These are phyloP conservation scores for Dillenia suffruticosa DNA, from an alignment of 164 flowering plant genomes.

Conservation along the genomic window DNA sequence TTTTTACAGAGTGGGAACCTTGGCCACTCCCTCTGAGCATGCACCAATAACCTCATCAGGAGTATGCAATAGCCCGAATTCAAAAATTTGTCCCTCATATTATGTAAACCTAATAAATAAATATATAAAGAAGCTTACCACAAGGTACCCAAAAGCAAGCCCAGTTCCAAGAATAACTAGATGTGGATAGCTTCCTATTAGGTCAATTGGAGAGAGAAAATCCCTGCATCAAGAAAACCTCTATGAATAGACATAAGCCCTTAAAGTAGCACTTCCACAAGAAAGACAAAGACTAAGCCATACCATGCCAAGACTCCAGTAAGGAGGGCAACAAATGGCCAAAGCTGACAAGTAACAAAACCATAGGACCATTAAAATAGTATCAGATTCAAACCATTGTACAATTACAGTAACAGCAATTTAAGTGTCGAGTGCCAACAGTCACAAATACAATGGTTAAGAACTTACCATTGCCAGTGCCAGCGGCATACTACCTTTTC, in stretches of 20 bases:
- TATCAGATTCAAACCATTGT: background rate
- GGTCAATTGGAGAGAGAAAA: constrained; percentile 77
- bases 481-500: constrained; percentile 80
- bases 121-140: constrained; percentile 49
- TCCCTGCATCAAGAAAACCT: constrained; percentile 52
- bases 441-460: background rate
- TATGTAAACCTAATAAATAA: too few species aligned
- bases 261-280: background rate
- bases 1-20: too few species aligned
- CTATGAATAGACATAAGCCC: background rate
- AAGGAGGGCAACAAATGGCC: constrained; percentile 69
- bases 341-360: constrained; percentile 55
- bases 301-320: constrained; percentile 85
- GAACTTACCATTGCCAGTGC: constrained; percentile 85
- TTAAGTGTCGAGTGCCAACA: background rate
- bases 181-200: constrained; percentile 74
- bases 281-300: constrained; percentile 4
- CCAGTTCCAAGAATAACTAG: constrained; percentile 86
- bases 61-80: too few species aligned
- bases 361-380: constrained; percentile 3
- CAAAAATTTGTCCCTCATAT: too few species aligned
- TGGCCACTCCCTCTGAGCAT: too few species aligned
- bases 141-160: constrained; percentile 92
- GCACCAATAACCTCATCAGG: too few species aligned
- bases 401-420: too few species aligned